Base-by-base conservation (phyloP, 768 basidiomycete genomes). In the Suillus subalutaceus region DNA sequence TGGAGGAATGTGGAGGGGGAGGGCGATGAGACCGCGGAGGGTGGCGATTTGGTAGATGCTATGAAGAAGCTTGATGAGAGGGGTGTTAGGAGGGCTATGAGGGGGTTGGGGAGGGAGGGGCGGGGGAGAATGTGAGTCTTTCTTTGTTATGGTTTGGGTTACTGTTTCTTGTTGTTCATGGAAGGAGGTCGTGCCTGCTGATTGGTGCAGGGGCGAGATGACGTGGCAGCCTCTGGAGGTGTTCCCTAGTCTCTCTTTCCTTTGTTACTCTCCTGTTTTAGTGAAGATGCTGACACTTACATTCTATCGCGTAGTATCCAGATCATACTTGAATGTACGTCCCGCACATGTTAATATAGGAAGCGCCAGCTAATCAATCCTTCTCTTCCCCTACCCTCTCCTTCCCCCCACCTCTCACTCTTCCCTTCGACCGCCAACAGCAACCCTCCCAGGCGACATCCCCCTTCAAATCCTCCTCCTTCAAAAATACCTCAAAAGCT, bases 391-490 rank as follows among this genome's bases (percentile, higher is more conserved):
- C 59, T 66, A 35, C 50, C n/a, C 2, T 57, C 46, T 15, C 62
- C 23, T 53, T 59, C 23, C 6, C 52, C 67, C 44, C 50, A 63
- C 37, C 58, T 68, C 38, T 16, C n/a, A 46, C 10, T 63, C 20
- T 50, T 59, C n/a, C n/a, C 9, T 18, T 16, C 26, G 6, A 30
- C 57, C 50, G 40, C 23, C 18, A 55, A 35, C 67, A 91, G 91
- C 90, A 13, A 88, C 90, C 76, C 82, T 93, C 68, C 94, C 94
- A 0, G 92, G 93, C 40, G 94, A 96, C 70, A 92, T 96, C 40
- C 87, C 86, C 13, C 82, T 92, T 7, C 94, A 95, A 74, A 93
- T 96, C 53, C 83, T 91, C 1, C 86, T 93, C 3, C 85, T 97
- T 20, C 87, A 95, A 76, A 93, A 94, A 75, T 96, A 97, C 70